Evolutionary conservation across 129 eudicot genomes (phyloP).

Genomic region (Kitagawia praeruptora): DNA sequence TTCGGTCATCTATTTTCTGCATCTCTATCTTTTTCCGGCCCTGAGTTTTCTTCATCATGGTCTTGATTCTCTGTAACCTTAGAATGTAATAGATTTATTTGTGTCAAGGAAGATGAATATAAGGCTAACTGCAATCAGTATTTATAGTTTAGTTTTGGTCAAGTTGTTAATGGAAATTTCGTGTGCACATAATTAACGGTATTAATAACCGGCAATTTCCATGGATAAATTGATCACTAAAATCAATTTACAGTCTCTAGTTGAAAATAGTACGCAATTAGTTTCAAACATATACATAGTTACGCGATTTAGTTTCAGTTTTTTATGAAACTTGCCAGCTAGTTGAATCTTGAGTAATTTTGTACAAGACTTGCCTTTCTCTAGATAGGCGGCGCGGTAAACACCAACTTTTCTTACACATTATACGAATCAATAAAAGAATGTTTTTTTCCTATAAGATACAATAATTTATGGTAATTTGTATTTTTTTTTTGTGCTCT

Average conservation of each 20-base stretch:
- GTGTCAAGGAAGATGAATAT: neutral
- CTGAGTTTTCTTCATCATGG: slow-evolving; percentile 3
- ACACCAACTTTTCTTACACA: too few relatives aligned
- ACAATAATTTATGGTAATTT: too few relatives aligned
- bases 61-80: neutral
- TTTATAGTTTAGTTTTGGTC: neutral
- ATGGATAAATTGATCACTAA: neutral
- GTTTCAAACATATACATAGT: neutral
- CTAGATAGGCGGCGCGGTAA: neutral
- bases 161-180: neutral
- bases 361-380: neutral
- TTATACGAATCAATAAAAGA: too few relatives aligned
- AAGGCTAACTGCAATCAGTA: neutral
- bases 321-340: too few relatives aligned
- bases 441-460: too few relatives aligned
- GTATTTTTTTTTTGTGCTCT: too few relatives aligned
- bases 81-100: neutral
- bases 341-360: neutral
- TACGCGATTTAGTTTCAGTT: too few relatives aligned
- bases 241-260: neutral
- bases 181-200: neutral
- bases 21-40: slow-evolving; percentile 10
- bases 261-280: neutral
- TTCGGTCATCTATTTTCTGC: neutral
- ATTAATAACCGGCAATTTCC: neutral